Percentiles rank a stretch among this genome's conserved stretches.
Conservation (phyloP, 768 basidiomycete genomes). For the Myochromella boudieri region DNA sequence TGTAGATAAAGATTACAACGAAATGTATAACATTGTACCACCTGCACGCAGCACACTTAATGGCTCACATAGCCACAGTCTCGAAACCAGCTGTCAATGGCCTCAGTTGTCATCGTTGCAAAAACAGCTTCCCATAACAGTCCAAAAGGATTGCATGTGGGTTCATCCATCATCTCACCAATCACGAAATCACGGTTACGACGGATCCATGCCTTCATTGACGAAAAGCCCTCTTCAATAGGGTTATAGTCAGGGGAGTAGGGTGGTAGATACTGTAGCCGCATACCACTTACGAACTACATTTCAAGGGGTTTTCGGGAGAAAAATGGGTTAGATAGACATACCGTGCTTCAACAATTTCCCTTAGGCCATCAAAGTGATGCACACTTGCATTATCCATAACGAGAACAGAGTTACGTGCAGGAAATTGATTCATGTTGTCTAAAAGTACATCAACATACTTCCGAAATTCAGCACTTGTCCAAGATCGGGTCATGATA, state of each 20-base stretch:
- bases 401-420: constrained; percentile 29
- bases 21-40: no score
- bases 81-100: constrained; percentile 22
- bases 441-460: constrained; percentile 23
- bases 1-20: no score
- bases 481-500: constrained; percentile 26
- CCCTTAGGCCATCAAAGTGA: constrained; percentile 22
- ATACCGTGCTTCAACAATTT: constrained; percentile 19
- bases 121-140: no score
- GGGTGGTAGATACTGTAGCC: constrained; percentile 26
- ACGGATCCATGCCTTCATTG: constrained; percentile 26
- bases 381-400: constrained; percentile 34
- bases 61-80: constrained; percentile 23
- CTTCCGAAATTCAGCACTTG: constrained; percentile 19
- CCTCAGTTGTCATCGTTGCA: no score
- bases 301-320: constrained; percentile 1
- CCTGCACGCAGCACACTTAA: background rate
- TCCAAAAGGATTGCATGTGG: no score
- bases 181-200: no score
- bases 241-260: constrained; percentile 34
- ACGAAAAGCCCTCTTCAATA: constrained; percentile 29
- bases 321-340: background rate
- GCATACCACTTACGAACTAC: constrained; percentile 11
- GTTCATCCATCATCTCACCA: no score
- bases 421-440: constrained; percentile 32